phyloP scores from a whole-genome alignment of 148 eudicot genomes.

The Vaccinium macrocarpon region DNA sequence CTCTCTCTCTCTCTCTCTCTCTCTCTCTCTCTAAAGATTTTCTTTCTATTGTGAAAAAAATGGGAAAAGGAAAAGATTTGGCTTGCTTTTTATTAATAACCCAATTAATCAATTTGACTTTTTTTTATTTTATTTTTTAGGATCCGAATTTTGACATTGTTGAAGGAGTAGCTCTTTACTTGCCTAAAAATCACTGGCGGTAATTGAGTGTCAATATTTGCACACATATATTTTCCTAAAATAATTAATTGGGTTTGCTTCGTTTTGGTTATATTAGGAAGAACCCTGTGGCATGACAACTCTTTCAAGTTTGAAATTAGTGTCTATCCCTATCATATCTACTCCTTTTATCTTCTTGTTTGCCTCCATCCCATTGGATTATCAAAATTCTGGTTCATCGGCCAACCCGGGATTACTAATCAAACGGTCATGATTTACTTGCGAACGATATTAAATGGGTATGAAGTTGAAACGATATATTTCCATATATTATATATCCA shows the following conservation, averaged over 20 bases:
- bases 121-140: neutral
- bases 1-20: constrained; percentile 20
- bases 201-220: constrained; percentile 13
- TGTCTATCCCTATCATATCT: neutral
- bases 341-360: neutral
- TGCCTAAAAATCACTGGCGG: constrained; percentile 12
- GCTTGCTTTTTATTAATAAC: neutral
- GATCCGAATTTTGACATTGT: neutral
- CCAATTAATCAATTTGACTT: neutral
- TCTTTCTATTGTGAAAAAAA: neutral
- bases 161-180: neutral
- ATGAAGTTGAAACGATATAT: neutral
- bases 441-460: neutral
- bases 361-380: neutral
- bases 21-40: constrained; percentile 14
- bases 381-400: neutral
- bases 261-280: neutral
- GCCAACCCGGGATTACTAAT: neutral
- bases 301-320: neutral
- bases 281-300: neutral
- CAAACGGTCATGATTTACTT: neutral
- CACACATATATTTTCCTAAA: neutral
- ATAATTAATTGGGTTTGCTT: neutral
- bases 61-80: constrained; percentile 7
- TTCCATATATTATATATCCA: neutral